Conservation (phyloP, 106 monocot genomes). For the Cymbidium sinense region DNA sequence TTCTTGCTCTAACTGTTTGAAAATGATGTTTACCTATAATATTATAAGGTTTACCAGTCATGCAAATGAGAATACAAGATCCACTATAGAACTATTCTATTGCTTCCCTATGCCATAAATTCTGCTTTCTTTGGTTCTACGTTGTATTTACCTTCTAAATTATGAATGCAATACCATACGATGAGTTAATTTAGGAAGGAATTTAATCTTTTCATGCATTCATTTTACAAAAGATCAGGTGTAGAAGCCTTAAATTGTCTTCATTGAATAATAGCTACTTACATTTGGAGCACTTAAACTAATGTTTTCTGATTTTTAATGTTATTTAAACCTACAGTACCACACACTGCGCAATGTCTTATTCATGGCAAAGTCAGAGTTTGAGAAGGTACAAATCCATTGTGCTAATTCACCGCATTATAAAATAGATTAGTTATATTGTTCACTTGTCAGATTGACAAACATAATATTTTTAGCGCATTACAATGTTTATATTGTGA, state of each 20-base stretch:
- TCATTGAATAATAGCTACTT: background rate
- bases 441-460: background rate
- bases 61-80: background rate
- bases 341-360: slow-evolving; percentile 89
- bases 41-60: no score
- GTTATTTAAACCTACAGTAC: slow-evolving; percentile 38
- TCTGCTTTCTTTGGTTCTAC: background rate
- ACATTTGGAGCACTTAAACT: background rate
- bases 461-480: background rate
- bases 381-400: slow-evolving; percentile 42
- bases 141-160: background rate
- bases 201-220: slow-evolving; percentile 1
- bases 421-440: background rate
- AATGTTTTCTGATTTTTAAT: background rate
- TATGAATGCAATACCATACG: background rate
- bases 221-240: background rate
- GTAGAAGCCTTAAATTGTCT: background rate
- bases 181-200: background rate
- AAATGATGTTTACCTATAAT: no score
- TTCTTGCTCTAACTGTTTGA: no score
- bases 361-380: slow-evolving; percentile 90
- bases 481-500: no score
- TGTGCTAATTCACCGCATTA: background rate
- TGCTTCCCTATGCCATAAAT: background rate
- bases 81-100: background rate